Conservation (phyloP, 1,284 basidiomycete species). For the Cutaneotrichosporon sp. region DNA sequence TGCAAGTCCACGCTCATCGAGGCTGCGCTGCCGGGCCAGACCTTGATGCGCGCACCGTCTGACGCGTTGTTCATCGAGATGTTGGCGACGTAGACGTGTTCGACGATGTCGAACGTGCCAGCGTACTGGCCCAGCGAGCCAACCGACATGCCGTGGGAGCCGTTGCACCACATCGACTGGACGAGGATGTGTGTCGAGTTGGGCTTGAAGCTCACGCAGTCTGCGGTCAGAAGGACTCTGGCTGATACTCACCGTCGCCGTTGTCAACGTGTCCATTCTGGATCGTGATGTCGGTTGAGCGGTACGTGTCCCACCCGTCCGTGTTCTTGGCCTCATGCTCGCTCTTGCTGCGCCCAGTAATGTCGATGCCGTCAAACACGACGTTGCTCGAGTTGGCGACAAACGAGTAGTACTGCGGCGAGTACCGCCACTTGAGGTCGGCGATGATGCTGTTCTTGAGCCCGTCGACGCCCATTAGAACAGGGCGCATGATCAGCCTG, state of each 20-base stretch:
- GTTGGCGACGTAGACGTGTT: slow-evolving; percentile 62
- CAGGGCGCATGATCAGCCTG: slow-evolving; percentile 19
- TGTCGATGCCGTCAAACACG: slow-evolving; percentile 54
- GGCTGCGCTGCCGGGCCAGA: slow-evolving; percentile 53
- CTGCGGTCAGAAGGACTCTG: slow-evolving; percentile 24
- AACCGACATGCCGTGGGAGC: slow-evolving; percentile 62
- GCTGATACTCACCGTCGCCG: slow-evolving; percentile 11
- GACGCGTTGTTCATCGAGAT: slow-evolving; percentile 63
- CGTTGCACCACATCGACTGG: slow-evolving; percentile 61
- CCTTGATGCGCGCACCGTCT: slow-evolving; percentile 68
- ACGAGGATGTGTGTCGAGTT: slow-evolving; percentile 65
- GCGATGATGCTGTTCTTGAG: slow-evolving; percentile 8
- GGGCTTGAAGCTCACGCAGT: slow-evolving; percentile 68
- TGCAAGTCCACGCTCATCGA: slow-evolving; percentile 34
- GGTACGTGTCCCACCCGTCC: slow-evolving; percentile 67
- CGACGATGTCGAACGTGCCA: slow-evolving; percentile 62
- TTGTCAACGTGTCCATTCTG: slow-evolving; percentile 15
- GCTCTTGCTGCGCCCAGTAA: slow-evolving; percentile 31
- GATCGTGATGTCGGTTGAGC: slow-evolving; percentile 37
- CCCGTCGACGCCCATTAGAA: slow-evolving; percentile 26
- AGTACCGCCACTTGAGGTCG: slow-evolving; percentile 22
- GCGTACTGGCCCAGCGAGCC: slow-evolving; percentile 62
- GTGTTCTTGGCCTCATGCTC: slow-evolving; percentile 55
- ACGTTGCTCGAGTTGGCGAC: slow-evolving; percentile 62
- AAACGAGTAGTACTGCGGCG: slow-evolving; percentile 33